These are phyloP conservation scores for Phytophthora kernoviae DNA, from an alignment of 352 stramenopile species.

Conservation along the genomic window DNA sequence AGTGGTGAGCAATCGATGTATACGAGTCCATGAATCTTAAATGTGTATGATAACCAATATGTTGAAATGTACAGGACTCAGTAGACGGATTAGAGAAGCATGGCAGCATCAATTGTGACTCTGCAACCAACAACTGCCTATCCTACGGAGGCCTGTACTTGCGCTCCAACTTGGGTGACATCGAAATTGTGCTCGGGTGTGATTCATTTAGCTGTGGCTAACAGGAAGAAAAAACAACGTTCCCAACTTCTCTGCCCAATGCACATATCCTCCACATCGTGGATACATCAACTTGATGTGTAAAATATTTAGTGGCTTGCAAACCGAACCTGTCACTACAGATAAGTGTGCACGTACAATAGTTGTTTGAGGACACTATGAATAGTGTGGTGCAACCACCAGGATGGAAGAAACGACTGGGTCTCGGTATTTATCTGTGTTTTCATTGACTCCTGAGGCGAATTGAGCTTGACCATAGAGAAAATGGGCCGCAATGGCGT, in stretches of 20 bases:
- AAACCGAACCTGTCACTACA: no score
- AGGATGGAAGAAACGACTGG: neutral
- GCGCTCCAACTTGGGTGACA: constrained; percentile 59
- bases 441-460: neutral
- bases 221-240: neutral
- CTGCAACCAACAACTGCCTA: constrained; percentile 52
- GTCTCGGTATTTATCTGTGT: neutral
- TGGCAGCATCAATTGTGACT: constrained; percentile 74
- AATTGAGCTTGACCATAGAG: neutral
- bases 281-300: no score
- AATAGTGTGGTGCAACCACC: neutral
- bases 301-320: no score
- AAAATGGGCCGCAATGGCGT: constrained; percentile 62
- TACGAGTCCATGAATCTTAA: neutral
- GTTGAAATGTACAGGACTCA: constrained; percentile 11
- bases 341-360: no score
- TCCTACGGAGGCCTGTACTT: constrained; percentile 72
- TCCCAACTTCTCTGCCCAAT: no score
- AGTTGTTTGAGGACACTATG: neutral
- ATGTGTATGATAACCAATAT: neutral
- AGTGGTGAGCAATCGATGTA: constrained; percentile 24
- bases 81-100: constrained; percentile 43
- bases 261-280: no score
- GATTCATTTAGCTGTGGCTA: constrained; percentile 66
- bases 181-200: constrained; percentile 74